These are phyloP conservation scores for Aspergillus wentii DNA, from an alignment of 495 filamentous ascomycete genomes.

Conservation along the genomic window DNA sequence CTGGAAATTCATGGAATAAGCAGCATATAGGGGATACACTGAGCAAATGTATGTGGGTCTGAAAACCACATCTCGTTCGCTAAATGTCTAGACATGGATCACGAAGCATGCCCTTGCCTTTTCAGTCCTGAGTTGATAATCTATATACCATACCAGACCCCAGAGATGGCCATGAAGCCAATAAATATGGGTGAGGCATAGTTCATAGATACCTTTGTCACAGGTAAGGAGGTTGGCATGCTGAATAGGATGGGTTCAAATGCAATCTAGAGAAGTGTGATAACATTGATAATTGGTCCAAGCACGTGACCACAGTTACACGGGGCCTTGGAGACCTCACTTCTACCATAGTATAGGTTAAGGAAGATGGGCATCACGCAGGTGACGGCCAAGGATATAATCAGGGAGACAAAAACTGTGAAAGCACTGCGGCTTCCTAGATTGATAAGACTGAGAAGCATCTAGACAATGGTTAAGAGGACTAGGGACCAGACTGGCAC, in stretches of 20 bases:
- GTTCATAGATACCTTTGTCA: constrained; percentile 48
- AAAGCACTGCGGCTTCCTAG: constrained; percentile 56
- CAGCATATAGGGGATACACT: too few relatives aligned
- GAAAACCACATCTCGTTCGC: too few relatives aligned
- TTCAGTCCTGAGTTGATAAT: too few relatives aligned
- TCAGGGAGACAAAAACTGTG: constrained; percentile 60
- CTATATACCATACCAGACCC: constrained; percentile 40
- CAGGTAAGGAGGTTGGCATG: constrained; percentile 47
- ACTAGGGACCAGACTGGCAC: constrained; percentile 34
- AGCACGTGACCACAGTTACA: constrained; percentile 52
- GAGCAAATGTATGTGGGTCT: too few relatives aligned
- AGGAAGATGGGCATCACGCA: constrained; percentile 56
- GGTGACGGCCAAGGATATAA: constrained; percentile 53
- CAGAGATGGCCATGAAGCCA: constrained; percentile 42
- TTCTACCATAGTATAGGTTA: constrained; percentile 46
- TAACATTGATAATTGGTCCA: constrained; percentile 51
- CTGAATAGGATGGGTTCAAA: constrained; percentile 57
- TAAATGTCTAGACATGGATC: too few relatives aligned
- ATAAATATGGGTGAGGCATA: constrained; percentile 62
- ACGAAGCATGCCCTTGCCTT: too few relatives aligned
- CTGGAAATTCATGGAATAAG: too few relatives aligned
- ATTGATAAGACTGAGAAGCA: constrained; percentile 56
- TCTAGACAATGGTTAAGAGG: constrained; percentile 34
- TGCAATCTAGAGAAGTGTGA: constrained; percentile 55
- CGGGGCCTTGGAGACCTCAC: constrained; percentile 45